Conservation (phyloP, 148 eudicot species). For the Linanthus parryae region DNA sequence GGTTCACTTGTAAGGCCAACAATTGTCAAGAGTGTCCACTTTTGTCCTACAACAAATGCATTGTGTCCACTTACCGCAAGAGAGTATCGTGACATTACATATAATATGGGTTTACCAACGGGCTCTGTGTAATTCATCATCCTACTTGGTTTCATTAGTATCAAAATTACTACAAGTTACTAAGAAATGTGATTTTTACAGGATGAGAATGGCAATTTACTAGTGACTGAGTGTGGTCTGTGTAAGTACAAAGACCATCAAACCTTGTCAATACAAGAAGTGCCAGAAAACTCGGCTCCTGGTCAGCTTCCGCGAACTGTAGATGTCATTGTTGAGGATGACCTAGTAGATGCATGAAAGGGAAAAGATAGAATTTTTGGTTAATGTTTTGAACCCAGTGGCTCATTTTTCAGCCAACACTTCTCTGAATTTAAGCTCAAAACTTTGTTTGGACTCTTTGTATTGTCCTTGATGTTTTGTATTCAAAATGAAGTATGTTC, state of each 20-base stretch:
- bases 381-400: too few species aligned
- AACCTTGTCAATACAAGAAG: slow-evolving; percentile 96
- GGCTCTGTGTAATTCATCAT: slow-evolving; percentile 99
- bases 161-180: too few species aligned
- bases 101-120: slow-evolving; percentile 87
- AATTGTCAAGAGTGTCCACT: slow-evolving; percentile 96
- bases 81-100: slow-evolving; percentile 94
- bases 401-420: too few species aligned
- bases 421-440: too few species aligned
- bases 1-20: slow-evolving; percentile 99
- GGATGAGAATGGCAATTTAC: slow-evolving; percentile 94
- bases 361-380: too few species aligned
- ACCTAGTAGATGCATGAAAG: slow-evolving; percentile 94
- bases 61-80: slow-evolving; percentile 82
- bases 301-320: slow-evolving; percentile 98
- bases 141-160: too few species aligned
- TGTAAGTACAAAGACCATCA: slow-evolving; percentile 99
- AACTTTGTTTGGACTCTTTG: too few species aligned
- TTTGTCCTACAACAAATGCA: slow-evolving; percentile 66
- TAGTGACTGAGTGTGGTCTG: slow-evolving; percentile 93
- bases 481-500: too few species aligned
- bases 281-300: slow-evolving; percentile 97
- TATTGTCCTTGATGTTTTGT: too few species aligned
- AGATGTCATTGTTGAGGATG: slow-evolving; percentile 92
- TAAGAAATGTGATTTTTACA: slow-evolving; percentile 21